A percentile compares a stretch with the other conserved stretches of the same genome.
Evolutionary conservation across 2,329 filamentous ascomycete species (phyloP).

Genomic region (Aspergillus sp.): DNA sequence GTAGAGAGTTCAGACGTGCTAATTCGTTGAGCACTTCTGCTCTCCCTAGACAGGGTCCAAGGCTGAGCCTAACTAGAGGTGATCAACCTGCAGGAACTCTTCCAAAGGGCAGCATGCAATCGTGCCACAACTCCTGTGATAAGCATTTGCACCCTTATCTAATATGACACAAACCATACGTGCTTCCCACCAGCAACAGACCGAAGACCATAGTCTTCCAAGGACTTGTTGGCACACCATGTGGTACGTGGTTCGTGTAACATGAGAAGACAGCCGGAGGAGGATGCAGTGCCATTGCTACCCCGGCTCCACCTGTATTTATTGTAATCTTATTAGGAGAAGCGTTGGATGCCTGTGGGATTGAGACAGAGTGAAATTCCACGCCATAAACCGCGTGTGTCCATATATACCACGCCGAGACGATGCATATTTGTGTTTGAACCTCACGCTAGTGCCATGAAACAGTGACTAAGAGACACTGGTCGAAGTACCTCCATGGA

Average conservation of each 20-base stretch:
- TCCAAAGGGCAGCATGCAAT: background rate
- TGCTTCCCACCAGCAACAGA: background rate
- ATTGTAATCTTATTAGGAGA: background rate
- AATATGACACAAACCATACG: constrained; percentile 5
- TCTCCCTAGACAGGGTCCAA: background rate
- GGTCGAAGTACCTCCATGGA: background rate
- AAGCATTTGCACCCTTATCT: constrained; percentile 2
- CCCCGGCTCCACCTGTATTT: constrained; percentile 3
- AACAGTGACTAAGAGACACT: too few relatives aligned
- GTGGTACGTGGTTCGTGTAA: constrained; percentile 17
- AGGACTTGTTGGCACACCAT: constrained; percentile 3
- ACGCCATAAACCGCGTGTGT: background rate
- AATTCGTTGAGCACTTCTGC: background rate
- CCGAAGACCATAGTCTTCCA: background rate
- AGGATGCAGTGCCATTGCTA: constrained; percentile 13
- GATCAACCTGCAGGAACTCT: constrained; percentile 4
- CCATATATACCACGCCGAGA: constrained; percentile 2
- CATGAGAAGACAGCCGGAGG: background rate
- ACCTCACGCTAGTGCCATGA: background rate
- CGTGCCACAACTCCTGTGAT: constrained; percentile 1
- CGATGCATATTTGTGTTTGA: background rate
- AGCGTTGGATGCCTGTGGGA: background rate
- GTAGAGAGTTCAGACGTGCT: background rate
- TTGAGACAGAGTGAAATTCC: background rate
- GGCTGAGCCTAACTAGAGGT: background rate